Conservation (phyloP, 805 yeast genomes). For the Myxozyma melibiosi region DNA sequence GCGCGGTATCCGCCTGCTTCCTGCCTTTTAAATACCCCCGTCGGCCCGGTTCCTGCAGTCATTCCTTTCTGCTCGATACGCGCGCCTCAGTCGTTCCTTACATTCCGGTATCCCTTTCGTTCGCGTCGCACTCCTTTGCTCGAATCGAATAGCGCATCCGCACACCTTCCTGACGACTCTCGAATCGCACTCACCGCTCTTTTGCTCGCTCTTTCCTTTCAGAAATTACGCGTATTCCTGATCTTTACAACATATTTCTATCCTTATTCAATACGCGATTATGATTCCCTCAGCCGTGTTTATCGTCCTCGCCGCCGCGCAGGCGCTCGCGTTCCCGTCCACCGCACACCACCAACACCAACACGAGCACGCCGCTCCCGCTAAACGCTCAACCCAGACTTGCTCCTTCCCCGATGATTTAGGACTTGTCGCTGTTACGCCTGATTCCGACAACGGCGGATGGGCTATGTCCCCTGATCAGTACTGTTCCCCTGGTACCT, state of each 20-base stretch:
- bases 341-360: constrained; percentile 15
- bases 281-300: constrained; percentile 13
- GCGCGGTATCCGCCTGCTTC: background rate
- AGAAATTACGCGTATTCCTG: background rate
- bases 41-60: background rate
- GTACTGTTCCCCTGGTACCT: constrained; percentile 70
- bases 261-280: background rate
- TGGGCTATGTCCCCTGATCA: constrained; percentile 87
- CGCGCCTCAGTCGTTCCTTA: background rate
- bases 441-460: constrained; percentile 63
- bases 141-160: background rate
- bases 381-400: constrained; percentile 17
- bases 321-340: constrained; percentile 28
- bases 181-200: too few relatives aligned
- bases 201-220: background rate
- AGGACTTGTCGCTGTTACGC: constrained; percentile 72
- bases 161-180: too few relatives aligned
- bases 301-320: constrained; percentile 22
- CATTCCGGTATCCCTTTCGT: background rate
- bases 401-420: constrained; percentile 70
- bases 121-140: constrained; percentile 1
- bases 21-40: background rate
- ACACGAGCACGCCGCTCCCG: constrained; percentile 9
- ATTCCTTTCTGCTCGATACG: background rate
- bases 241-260: background rate